Conservation (phyloP, 2,329 filamentous ascomycete genomes). For the Gaeumannomyces sp. region DNA sequence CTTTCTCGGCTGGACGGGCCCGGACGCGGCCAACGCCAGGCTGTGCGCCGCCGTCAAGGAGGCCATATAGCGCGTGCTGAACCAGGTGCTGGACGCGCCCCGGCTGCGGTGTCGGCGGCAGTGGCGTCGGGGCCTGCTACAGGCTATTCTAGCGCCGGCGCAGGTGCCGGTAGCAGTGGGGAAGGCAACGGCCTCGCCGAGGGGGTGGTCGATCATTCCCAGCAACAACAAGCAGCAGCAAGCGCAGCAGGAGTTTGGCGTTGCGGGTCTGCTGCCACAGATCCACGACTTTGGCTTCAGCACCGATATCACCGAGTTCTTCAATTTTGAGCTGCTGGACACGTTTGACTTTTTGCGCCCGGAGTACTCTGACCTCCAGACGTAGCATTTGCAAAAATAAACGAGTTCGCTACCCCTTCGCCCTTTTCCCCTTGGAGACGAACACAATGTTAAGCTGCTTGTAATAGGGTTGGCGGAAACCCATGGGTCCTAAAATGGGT, state of each 20-base stretch:
- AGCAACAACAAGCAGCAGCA: constrained; percentile 3
- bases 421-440: too few relatives aligned
- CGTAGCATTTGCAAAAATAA: too few relatives aligned
- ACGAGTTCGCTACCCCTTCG: too few relatives aligned
- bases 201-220: not conserved
- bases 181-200: not conserved
- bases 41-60: constrained; percentile 39
- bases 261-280: not conserved
- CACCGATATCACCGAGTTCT: constrained; percentile 24
- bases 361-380: constrained; percentile 10
- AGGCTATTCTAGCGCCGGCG: not conserved
- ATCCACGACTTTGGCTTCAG: constrained; percentile 27
- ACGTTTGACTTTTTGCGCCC: constrained; percentile 41
- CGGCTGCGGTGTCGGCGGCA: constrained; percentile 12
- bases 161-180: too few relatives aligned
- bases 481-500: too few relatives aligned
- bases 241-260: not conserved
- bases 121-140: constrained; percentile 12
- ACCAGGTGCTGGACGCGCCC: constrained; percentile 37
- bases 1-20: constrained; percentile 45
- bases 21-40: constrained; percentile 41
- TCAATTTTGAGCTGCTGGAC: constrained; percentile 42
- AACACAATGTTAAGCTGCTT: too few relatives aligned
- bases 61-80: constrained; percentile 44
- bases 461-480: too few relatives aligned